Percentiles rank a stretch among this genome's conserved stretches.
phyloP scores from a whole-genome alignment of 176 grass and related monocot species.

The Tillandsia fasciculata region DNA sequence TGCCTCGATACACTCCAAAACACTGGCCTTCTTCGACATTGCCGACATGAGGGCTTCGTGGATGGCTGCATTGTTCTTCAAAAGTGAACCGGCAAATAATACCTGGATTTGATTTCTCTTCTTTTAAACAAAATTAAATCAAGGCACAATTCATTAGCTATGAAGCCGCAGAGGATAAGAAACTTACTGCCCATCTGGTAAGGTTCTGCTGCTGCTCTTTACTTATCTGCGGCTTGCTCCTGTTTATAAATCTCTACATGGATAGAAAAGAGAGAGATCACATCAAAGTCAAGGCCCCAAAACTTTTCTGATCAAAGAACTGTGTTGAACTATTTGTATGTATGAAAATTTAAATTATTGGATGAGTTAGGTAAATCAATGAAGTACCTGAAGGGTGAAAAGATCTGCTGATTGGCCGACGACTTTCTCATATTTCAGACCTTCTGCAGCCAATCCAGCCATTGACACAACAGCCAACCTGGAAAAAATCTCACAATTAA shows the following conservation, averaged over 20 bases:
- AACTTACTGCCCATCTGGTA: conserved; percentile 94
- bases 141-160: neutral
- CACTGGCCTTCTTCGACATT: conserved; percentile 68
- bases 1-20: conserved; percentile 75
- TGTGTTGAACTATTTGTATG: neutral
- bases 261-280: neutral
- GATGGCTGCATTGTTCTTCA: conserved; percentile 73
- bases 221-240: conserved; percentile 53
- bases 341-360: neutral
- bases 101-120: conserved; percentile 38
- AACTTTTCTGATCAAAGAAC: neutral
- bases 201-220: conserved; percentile 92
- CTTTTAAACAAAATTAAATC: neutral
- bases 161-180: neutral
- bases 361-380: neutral
- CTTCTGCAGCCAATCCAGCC: conserved; percentile 90
- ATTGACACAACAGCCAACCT: conserved; percentile 94
- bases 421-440: conserved; percentile 86
- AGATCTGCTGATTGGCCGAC: conserved; percentile 88
- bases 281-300: neutral
- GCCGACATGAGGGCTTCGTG: conserved; percentile 70
- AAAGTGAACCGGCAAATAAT: conserved; percentile 59
- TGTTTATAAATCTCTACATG: conserved; percentile 74
- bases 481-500: neutral
- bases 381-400: conserved; percentile 63